Evolutionary conservation across 371 early-diverging fungal genomes (phyloP), one percentile per base, ranked within the genome.

Genomic region (Parasitella parasitica): DNA sequence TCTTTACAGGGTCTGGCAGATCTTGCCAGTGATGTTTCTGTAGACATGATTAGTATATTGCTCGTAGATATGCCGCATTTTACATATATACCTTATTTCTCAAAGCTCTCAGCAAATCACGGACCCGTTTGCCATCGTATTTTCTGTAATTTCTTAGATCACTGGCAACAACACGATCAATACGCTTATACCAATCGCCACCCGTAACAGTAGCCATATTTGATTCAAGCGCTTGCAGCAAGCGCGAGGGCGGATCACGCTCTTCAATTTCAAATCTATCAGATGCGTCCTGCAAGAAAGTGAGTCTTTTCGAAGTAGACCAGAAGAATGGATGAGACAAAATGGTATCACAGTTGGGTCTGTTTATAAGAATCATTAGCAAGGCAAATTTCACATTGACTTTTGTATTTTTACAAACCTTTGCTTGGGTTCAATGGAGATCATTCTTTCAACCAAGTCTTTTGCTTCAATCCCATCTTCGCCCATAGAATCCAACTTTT

Each of bases 21-120:
- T 98, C 98, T 71, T 94, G 94, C 81, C 93, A 98, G 69, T 98
- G 98, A 68, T 96, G 94, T 89, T 95, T 95, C 93, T 67, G 55
- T 11, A 43, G 6, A 32, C 13, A 43, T 18, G 16, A 13, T 8
- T 20, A 18, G 8, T 36, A 28, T n/a, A n/a, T n/a, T n/a, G n/a
- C n/a, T n/a, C n/a, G n/a, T n/a, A n/a, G n/a, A n/a, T n/a, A n/a
- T n/a, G n/a, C n/a, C n/a, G n/a, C n/a, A n/a, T n/a, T n/a, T n/a
- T n/a, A n/a, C n/a, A n/a, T n/a, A n/a, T n/a, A n/a, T n/a, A 68
- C 68, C 68, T 96, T 97, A 70, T 98, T 98, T 55, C 98, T 83
- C 48, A 98, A 73, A 2, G 93, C 94, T 35, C 99, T 86, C 64
- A 98, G 69, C 61, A 98, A 78, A 72, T 98, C 98, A 3, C 91